These are phyloP conservation scores for Pseudoscleropodium purum DNA, from an alignment of 225 moss, liverwort and hornwort species.

Conservation along the genomic window DNA sequence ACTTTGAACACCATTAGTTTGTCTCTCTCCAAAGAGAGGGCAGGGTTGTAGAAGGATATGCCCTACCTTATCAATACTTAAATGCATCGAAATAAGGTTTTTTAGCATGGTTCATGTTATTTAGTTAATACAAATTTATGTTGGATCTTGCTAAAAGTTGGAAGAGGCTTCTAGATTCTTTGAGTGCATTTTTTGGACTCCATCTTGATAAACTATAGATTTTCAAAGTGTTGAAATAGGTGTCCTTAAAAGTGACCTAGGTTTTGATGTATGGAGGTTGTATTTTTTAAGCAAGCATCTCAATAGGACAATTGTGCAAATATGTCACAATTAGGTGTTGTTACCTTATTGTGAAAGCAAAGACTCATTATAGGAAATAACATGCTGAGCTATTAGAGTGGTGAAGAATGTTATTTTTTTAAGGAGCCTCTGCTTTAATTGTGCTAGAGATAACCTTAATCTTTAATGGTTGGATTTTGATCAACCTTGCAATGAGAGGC, in stretches of 20 bases:
- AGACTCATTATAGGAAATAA: too few relatives aligned
- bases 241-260: too few relatives aligned
- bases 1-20: neutral
- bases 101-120: neutral
- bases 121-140: neutral
- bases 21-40: neutral
- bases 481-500: too few relatives aligned
- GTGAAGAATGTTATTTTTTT: too few relatives aligned
- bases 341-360: neutral
- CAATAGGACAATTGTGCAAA: neutral
- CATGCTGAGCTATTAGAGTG: too few relatives aligned
- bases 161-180: neutral
- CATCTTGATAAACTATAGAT: neutral
- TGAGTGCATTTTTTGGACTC: neutral
- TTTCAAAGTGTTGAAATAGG: neutral
- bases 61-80: neutral
- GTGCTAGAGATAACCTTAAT: too few relatives aligned
- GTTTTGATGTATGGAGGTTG: neutral
- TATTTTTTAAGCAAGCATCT: neutral
- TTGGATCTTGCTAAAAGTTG: neutral
- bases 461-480: too few relatives aligned
- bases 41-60: neutral
- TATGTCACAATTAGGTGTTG: neutral
- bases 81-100: neutral
- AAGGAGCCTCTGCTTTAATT: fast-evolving